phyloP scores from a whole-genome alignment of 306 rosid genomes.

The Cajanus cajan region DNA sequence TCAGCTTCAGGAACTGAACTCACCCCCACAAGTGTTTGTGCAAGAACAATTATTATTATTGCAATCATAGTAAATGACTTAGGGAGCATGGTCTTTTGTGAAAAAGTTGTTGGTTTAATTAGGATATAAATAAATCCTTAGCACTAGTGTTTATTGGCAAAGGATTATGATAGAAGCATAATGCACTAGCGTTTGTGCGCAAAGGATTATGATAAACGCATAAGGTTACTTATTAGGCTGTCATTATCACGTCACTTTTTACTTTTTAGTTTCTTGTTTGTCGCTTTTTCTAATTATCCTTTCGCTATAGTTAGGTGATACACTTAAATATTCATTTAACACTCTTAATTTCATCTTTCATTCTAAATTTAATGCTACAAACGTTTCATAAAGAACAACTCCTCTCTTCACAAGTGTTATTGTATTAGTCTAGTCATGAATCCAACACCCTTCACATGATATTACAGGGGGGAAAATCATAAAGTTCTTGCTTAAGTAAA shows the following conservation, averaged over 20 bases:
- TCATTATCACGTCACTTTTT: not conserved
- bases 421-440: too few relatives aligned
- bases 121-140: not conserved
- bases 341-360: too few relatives aligned
- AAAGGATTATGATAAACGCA: too few relatives aligned
- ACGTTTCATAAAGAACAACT: too few relatives aligned
- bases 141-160: not conserved
- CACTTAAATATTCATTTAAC: too few relatives aligned
- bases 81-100: slow-evolving; percentile 31
- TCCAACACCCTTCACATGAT: too few relatives aligned
- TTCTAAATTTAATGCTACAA: not conserved
- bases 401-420: too few relatives aligned
- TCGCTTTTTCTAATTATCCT: too few relatives aligned
- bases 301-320: too few relatives aligned
- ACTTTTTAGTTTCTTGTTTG: not conserved
- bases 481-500: not conserved
- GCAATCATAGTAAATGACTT: slow-evolving; percentile 37
- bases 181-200: too few relatives aligned
- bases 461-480: too few relatives aligned
- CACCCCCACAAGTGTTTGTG: not conserved
- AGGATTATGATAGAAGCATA: not conserved
- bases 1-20: slow-evolving; percentile 28
- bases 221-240: too few relatives aligned
- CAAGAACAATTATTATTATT: slow-evolving; percentile 6
- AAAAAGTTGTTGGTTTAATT: not conserved